These are phyloP conservation scores for Cladophialophora chaetospira DNA, from an alignment of 2,329 filamentous ascomycete species.

Conservation along the genomic window DNA sequence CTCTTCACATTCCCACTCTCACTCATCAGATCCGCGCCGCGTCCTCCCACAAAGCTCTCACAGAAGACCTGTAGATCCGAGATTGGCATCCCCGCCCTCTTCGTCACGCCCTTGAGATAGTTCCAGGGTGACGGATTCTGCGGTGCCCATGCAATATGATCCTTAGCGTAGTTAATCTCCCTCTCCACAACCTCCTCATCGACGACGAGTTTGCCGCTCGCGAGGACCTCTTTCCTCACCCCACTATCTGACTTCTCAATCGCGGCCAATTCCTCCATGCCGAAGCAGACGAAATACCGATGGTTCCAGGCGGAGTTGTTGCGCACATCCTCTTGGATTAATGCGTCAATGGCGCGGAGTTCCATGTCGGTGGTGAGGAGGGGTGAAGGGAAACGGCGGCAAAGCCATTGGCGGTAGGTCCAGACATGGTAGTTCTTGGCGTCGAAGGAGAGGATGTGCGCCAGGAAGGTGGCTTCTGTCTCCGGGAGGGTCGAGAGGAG, in stretches of 20 bases:
- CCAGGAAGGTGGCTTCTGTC: constrained; percentile 74
- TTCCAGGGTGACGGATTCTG: constrained; percentile 97
- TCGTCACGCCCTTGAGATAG: constrained; percentile 77
- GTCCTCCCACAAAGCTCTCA: constrained; percentile 49
- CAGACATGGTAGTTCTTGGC: constrained; percentile 99
- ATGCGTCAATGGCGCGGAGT: constrained; percentile 67
- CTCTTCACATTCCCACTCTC: constrained; percentile 54
- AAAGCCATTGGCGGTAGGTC: constrained; percentile 83
- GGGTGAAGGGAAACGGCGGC: constrained; percentile 58
- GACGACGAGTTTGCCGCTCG: constrained; percentile 43
- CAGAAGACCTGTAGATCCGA: constrained; percentile 57
- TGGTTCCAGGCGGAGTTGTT: constrained; percentile 99
- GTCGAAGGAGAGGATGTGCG: constrained; percentile 78
- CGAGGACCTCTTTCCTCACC: constrained; percentile 25
- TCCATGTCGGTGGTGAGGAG: constrained; percentile 54
- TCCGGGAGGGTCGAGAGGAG: constrained; percentile 60
- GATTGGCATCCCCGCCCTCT: constrained; percentile 60
- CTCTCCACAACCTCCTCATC: constrained; percentile 67
- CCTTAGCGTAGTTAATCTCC: constrained; percentile 74
- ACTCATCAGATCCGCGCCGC: constrained; percentile 20
- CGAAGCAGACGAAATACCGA: constrained; percentile 89
- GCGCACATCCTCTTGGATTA: constrained; percentile 78
- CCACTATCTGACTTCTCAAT: constrained; percentile 42
- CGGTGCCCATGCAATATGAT: constrained; percentile 74
- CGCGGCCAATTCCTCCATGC: constrained; percentile 46